Percentiles rank a stretch among this genome's conserved stretches.
Evolutionary conservation across 2,329 filamentous ascomycete species (phyloP).

Genomic region (Lachnum nothofagi): DNA sequence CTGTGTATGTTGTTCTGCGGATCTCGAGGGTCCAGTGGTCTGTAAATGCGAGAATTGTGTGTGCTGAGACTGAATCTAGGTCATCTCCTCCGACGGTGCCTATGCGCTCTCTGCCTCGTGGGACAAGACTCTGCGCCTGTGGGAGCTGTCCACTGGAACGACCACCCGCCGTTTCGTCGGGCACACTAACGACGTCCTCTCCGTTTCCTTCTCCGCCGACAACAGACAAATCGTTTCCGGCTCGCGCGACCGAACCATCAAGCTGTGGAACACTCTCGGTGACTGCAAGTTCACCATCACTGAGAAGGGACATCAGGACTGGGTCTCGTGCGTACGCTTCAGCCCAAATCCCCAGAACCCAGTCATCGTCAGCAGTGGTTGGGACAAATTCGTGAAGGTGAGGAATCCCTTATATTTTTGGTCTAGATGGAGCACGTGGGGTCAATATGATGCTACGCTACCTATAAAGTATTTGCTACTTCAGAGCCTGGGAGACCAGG

Average conservation of each 20-base stretch:
- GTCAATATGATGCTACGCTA: constrained; percentile 86
- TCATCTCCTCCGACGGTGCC: constrained; percentile 98
- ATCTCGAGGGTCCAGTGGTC: constrained; percentile 10
- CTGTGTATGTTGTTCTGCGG: constrained; percentile 69
- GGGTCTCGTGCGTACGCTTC: constrained; percentile 99
- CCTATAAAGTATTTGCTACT: constrained; percentile 99
- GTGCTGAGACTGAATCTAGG: constrained; percentile 52
- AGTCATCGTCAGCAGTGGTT: constrained; percentile 95
- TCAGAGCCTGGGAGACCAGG: constrained; percentile 81
- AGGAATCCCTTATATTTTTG: constrained; percentile 39
- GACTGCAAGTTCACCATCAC: constrained; percentile 99
- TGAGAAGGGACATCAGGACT: constrained; percentile 99
- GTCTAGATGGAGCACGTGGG: constrained; percentile 23
- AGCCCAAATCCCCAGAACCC: constrained; percentile 99
- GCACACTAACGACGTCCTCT: constrained; percentile 99
- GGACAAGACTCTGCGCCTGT: constrained; percentile 99
- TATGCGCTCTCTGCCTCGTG: constrained; percentile 98
- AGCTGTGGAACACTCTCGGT: constrained; percentile 99
- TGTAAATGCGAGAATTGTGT: constrained; percentile 14
- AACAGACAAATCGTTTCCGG: constrained; percentile 99
- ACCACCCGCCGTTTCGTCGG: constrained; percentile 98
- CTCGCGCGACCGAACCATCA: constrained; percentile 97
- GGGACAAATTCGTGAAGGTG: constrained; percentile 99
- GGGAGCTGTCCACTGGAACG: constrained; percentile 95
- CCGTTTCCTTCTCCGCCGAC: constrained; percentile 99